phyloP scores from a whole-genome alignment of 2,329 filamentous ascomycete species.

The Phoma sp. region DNA sequence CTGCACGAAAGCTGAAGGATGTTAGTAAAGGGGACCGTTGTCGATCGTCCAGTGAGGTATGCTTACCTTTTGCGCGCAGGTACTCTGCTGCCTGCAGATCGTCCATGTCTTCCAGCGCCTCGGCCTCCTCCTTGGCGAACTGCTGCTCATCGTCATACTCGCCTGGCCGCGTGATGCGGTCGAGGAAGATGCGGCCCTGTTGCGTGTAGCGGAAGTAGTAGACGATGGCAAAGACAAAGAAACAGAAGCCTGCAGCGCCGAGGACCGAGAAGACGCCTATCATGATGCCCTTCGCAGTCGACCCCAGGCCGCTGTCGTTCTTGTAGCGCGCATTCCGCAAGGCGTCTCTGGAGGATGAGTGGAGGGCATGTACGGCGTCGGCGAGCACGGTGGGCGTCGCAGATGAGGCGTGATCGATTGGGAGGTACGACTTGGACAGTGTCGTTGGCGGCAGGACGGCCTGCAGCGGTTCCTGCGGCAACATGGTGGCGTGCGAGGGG shows the following conservation, averaged over 20 bases:
- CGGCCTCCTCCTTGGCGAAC: slow-evolving; percentile 90
- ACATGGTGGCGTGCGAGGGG: slow-evolving; percentile 32
- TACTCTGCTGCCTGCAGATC: slow-evolving; percentile 91
- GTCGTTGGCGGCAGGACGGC: slow-evolving; percentile 41
- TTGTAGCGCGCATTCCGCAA: slow-evolving; percentile 35
- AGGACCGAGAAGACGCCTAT: slow-evolving; percentile 95
- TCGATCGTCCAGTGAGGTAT: background rate
- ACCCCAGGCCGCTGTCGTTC: slow-evolving; percentile 48
- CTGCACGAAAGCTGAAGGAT: slow-evolving; percentile 78
- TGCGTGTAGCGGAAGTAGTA: slow-evolving; percentile 94
- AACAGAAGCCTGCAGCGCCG: slow-evolving; percentile 85
- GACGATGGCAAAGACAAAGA: slow-evolving; percentile 78
- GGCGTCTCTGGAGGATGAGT: slow-evolving; percentile 28
- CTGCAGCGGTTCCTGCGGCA: slow-evolving; percentile 39
- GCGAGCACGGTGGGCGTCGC: slow-evolving; percentile 31
- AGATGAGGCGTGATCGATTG: slow-evolving; percentile 32
- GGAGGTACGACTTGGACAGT: slow-evolving; percentile 37
- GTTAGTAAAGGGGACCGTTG: slow-evolving; percentile 14
- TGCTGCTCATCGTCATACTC: slow-evolving; percentile 98
- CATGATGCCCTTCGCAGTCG: slow-evolving; percentile 78
- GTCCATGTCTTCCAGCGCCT: slow-evolving; percentile 94
- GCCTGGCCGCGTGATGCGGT: slow-evolving; percentile 89
- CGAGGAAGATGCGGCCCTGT: slow-evolving; percentile 87
- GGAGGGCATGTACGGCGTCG: slow-evolving; percentile 20
- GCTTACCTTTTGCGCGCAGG: slow-evolving; percentile 87